phyloP scores from a whole-genome alignment of 176 grass and related monocot species.

The Musa itinerans region DNA sequence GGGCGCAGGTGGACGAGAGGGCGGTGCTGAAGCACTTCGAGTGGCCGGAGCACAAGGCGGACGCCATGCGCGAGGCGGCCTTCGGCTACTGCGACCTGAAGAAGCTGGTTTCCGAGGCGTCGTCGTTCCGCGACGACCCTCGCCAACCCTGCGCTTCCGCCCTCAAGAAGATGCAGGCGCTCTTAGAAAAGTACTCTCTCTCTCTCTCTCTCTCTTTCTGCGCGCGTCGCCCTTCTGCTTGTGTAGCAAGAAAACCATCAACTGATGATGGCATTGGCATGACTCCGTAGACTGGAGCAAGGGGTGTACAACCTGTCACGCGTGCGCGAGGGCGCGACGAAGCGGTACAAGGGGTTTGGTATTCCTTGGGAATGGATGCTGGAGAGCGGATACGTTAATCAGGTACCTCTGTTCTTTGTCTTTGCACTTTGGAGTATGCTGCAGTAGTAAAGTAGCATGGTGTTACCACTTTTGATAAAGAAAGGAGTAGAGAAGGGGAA shows the following conservation, averaged over 20 bases:
- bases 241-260: not conserved
- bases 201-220: not conserved
- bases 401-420: slow-evolving; percentile 35
- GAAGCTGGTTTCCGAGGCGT: slow-evolving; percentile 56
- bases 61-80: slow-evolving; percentile 92
- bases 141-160: slow-evolving; percentile 55
- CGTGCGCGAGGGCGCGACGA: slow-evolving; percentile 53
- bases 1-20: slow-evolving; percentile 75
- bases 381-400: slow-evolving; percentile 58
- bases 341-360: slow-evolving; percentile 62
- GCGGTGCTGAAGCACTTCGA: slow-evolving; percentile 98
- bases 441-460: too few species aligned
- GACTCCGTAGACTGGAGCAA: slow-evolving; percentile 61
- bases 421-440: not conserved
- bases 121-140: slow-evolving; percentile 51
- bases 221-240: not conserved
- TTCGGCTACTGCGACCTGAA: slow-evolving; percentile 88
- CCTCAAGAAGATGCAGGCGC: slow-evolving; percentile 91
- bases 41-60: slow-evolving; percentile 97
- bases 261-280: slow-evolving; percentile 6
- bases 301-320: slow-evolving; percentile 80
- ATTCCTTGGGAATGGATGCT: slow-evolving; percentile 94
- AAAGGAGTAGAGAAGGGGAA: too few species aligned
- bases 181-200: slow-evolving; percentile 69
- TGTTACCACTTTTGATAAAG: not conserved